Conservation (phyloP, 2,329 filamentous ascomycete species). For the Aureobasidium sp. region DNA sequence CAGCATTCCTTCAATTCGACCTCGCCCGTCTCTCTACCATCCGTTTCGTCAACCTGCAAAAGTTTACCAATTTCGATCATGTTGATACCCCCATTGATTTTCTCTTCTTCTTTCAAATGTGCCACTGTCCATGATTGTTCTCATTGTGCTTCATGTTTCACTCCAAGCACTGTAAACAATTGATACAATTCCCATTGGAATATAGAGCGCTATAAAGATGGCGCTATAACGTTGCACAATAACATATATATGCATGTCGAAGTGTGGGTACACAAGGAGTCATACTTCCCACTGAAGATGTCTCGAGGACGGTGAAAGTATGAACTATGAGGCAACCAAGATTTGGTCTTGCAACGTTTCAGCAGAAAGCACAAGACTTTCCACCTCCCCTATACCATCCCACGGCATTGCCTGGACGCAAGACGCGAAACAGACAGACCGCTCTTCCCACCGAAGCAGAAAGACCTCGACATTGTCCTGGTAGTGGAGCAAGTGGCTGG, state of each 20-base stretch:
- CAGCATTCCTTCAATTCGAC: conserved; percentile 11
- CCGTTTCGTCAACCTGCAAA: not conserved
- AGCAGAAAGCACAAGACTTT: conserved; percentile 1
- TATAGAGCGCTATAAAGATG: not conserved
- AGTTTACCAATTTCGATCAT: conserved; percentile 7
- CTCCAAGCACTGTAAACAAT: not conserved
- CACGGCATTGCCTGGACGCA: conserved; percentile 13
- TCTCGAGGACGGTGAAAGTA: conserved; percentile 11
- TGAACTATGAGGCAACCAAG: conserved; percentile 13
- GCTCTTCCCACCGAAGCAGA: conserved; percentile 8
- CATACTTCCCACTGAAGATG: conserved; percentile 10
- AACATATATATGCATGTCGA: not conserved
- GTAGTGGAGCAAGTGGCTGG: conserved; percentile 10
- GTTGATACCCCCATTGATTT: not conserved
- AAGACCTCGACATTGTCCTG: conserved; percentile 7
- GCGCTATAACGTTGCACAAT: too few species aligned
- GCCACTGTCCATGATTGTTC: not conserved
- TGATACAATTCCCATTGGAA: not conserved
- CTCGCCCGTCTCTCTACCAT: conserved; percentile 4
- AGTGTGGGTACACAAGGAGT: conserved; percentile 13
- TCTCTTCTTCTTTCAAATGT: not conserved
- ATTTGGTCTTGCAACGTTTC: conserved; percentile 12
- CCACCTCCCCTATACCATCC: conserved; percentile 11
- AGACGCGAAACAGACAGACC: conserved; percentile 14
- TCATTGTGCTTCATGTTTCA: not conserved